phyloP scores from a whole-genome alignment of 805 yeast species.

The Myxozyma geophila region DNA sequence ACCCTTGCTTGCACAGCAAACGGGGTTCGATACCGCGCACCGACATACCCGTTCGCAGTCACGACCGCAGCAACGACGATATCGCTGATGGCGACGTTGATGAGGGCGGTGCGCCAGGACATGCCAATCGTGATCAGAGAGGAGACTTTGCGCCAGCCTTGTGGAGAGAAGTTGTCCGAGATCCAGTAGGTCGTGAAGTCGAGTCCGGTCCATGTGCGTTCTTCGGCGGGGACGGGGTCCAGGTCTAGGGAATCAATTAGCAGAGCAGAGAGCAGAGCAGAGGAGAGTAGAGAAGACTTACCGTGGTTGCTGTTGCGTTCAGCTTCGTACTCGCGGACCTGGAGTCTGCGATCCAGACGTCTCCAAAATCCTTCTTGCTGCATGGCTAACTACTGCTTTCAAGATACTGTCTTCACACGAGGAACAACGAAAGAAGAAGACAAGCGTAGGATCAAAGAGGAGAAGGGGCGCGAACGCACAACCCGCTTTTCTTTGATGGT shows the following conservation, averaged over 20 bases:
- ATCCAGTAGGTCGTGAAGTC: constrained; percentile 44
- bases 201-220: constrained; percentile 53
- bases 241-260: constrained; percentile 22
- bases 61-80: constrained; percentile 69
- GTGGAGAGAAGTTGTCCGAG: constrained; percentile 21
- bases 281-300: neutral
- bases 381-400: no score
- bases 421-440: neutral
- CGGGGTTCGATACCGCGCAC: constrained; percentile 58
- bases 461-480: no score
- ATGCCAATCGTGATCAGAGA: constrained; percentile 28
- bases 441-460: no score
- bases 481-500: no score
- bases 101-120: constrained; percentile 25
- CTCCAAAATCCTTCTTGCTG: neutral
- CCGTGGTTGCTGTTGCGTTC: constrained; percentile 27
- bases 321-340: neutral
- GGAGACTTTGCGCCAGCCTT: constrained; percentile 29
- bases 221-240: constrained; percentile 30
- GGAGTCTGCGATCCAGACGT: constrained; percentile 6
- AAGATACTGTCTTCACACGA: no score
- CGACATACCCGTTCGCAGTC: constrained; percentile 73
- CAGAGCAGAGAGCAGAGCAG: neutral
- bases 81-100: constrained; percentile 17
- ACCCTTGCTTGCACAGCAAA: constrained; percentile 79